Conservation (phyloP, 441 rosid species). For the Brassica balearica region DNA sequence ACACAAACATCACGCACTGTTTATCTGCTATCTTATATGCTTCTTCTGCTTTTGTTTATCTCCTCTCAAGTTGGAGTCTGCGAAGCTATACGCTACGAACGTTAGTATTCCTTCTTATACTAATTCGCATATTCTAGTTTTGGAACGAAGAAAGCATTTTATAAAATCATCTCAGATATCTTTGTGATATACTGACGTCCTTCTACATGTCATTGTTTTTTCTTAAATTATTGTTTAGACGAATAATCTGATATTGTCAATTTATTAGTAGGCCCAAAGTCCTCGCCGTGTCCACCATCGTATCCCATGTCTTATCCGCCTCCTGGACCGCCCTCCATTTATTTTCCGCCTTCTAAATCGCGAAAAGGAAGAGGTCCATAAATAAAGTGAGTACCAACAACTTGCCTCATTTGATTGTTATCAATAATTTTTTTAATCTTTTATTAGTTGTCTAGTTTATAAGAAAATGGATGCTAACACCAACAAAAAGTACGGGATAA, state of each 20-base stretch:
- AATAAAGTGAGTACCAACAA: not conserved
- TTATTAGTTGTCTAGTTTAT: not conserved
- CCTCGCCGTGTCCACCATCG: not conserved
- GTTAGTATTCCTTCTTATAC: not conserved
- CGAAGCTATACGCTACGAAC: not conserved
- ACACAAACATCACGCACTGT: not conserved
- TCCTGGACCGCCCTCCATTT: constrained; percentile 1
- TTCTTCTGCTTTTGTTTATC: constrained; percentile 13
- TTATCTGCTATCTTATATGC: not conserved
- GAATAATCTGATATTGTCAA: not conserved
- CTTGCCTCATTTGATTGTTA: not conserved
- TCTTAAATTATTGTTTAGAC: not conserved
- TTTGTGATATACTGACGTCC: not conserved
- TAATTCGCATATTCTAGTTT: not conserved
- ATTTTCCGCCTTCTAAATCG: not conserved
- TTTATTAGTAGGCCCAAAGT: not conserved
- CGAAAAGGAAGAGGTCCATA: not conserved
- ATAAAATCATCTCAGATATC: not conserved
- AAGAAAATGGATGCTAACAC: not conserved
- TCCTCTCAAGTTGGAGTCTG: not conserved
- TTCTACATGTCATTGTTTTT: not conserved
- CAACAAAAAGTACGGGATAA: not conserved
- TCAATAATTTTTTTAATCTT: not conserved
- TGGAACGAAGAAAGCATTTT: not conserved
- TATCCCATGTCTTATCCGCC: not conserved